Base-by-base conservation (phyloP, 257 asterid genomes). In the Ophiorrhiza pumila region DNA sequence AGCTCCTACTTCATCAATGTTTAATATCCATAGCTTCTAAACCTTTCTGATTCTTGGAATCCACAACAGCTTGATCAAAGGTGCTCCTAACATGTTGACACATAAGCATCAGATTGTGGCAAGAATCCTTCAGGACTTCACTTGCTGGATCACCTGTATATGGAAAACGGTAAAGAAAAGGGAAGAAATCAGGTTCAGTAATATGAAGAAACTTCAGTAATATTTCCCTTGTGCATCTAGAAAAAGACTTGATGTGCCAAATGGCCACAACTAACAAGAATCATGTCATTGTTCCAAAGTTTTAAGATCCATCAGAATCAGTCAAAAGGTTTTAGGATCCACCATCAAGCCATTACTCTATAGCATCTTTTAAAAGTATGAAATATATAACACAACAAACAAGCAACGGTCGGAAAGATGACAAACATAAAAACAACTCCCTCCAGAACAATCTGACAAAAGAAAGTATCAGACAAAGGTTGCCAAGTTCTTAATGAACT, bases 101-200 rank as follows among this genome's bases (percentile, higher is more conserved):
- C 53, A 83, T 74, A 22, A 84, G 87, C 92, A 83, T 91, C 57
- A 91, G 83, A 80, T 94, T 92, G 80, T 94, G 91, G 83, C 95
- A 84, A 0, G 98, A 84, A 78, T 91, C 98, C 69, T 85, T 89
- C 78, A 94, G 73, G 56, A 89, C 97, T 80, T 93, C 96, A 1
- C 96, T 79, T 37, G 98, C 95, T 32, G 92, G 83, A 59, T 91
- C 92, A 50, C 98, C 99, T 94, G 80, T 71, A 81, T 41, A 55
- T 70, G 55, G 72, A 68, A 47, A 60, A 66, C 65, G 49, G 47
- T 53, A 10, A 25, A 55, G 53, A 68, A 20, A 29, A 11, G 34
- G 56, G 9, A n/a, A 39, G 39, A 29, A 23, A 13, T 39, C 32
- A 27, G 34, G 41, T 55, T 57, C 43, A 47, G 64, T 41, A 15